These are phyloP conservation scores for Rubia tinctorum DNA, from an alignment of 305 asterid genomes.

Conservation along the genomic window DNA sequence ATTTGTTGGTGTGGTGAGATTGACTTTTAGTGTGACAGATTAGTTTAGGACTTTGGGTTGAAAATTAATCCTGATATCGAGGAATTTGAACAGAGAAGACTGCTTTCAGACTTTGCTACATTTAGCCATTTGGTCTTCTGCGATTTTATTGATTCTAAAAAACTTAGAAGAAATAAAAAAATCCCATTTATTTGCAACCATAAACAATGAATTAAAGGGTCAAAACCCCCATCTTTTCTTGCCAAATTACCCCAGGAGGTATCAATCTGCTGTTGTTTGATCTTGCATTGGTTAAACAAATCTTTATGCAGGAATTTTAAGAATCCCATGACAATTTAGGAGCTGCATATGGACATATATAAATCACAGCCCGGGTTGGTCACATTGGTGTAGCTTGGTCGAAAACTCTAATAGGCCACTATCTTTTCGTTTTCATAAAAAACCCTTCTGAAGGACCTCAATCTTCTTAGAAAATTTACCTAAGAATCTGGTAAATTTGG, in stretches of 20 bases:
- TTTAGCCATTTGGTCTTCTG: constrained; percentile 12
- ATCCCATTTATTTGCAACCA: constrained; percentile 8
- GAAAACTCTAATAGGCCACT: constrained; percentile 54
- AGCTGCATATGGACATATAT: constrained; percentile 2
- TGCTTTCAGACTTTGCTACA: not conserved
- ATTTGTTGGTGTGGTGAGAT: constrained; percentile 16
- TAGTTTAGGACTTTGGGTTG: not conserved
- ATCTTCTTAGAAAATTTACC: constrained; percentile 74
- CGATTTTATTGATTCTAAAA: not conserved
- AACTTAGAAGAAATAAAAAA: not conserved
- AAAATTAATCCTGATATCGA: not conserved
- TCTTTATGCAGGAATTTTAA: constrained; percentile 9
- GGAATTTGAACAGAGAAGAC: not conserved
- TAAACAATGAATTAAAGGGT: not conserved
- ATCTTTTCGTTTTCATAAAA: constrained; percentile 54
- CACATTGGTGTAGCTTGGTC: constrained; percentile 61
- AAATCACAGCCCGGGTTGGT: constrained; percentile 30
- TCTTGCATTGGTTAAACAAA: constrained; percentile 6
- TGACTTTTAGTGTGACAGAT: not conserved
- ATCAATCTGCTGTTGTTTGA: not conserved
- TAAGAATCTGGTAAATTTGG: constrained; percentile 92
- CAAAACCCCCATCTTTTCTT: not conserved
- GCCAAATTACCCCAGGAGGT: not conserved
- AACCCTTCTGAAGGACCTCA: constrained; percentile 35
- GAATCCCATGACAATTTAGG: not conserved